Base-by-base conservation (phyloP, 164 flowering plant genomes). In the Kalanchoe fedtschenkoi region DNA sequence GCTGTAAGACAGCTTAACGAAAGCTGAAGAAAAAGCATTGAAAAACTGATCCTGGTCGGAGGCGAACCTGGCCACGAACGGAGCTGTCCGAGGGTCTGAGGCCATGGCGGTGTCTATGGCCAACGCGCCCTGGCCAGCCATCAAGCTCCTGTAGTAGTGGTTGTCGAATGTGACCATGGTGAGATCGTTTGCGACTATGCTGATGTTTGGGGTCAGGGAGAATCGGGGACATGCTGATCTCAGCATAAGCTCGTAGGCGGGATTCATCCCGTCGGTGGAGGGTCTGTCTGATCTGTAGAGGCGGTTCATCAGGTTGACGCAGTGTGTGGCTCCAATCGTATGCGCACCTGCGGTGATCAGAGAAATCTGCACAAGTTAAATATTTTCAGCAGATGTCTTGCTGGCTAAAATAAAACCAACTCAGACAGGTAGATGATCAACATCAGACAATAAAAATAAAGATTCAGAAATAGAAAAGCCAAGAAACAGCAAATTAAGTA, bases 311-410 rank as follows among this genome's bases (percentile, higher is more conserved):
- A 80, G 46, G 69, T 68, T 80, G 21, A 57, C 24, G 60, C 88
- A 83, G 29, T 83, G 88, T 26, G 79, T 76, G 5, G 74, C 35
- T 30, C 88, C 88, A 1, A 83, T 66, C 0, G 85, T 79, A 44
- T 83, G 88, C 3, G 83, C 72, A 41, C 88, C 88, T 81, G 75
- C 13, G 8, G 3, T 51, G 56, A 51, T 51, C 32, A 51, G 32
- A 51, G 56, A 1, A 30, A 51, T 51, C 32, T 51, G 56, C 62
- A 70, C 41, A 24, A 43, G 13, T 29, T 16, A 14, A n/a, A 8
- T 4, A 26, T 64, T 26, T 35, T 24, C n/a, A n/a, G 55, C 55
- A 47, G 30, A 47, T 24, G 26, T 22, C 55, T 22, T 3, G 30
- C 24, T 47, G n/a, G 15, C 55, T 47, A 24, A 24, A 47, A 26